Base-by-base conservation (phyloP, 257 asterid genomes). In the Primulina eburnea region DNA sequence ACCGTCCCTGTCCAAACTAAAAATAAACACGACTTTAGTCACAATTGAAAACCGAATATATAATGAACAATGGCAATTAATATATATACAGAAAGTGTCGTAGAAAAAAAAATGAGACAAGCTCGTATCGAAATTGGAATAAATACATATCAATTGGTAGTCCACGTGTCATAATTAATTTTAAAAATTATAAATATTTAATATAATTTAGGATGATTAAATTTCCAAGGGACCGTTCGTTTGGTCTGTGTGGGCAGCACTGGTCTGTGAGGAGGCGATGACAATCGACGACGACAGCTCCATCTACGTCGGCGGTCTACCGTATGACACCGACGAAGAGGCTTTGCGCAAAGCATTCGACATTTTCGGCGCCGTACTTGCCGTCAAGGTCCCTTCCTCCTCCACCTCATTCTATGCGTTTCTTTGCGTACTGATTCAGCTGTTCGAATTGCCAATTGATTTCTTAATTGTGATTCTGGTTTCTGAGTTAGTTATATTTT, bases 261-360 rank as follows among this genome's bases (percentile, higher is more conserved):
- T 33, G 32, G 60, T 4, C 53, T 30, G 71, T n/a, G 34, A 7
- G 68, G 53, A 53, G 59, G 76, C 60, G 67, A 90, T 90, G 97
- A 90, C 95, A 34, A 75, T 87, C 56, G 87, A 90, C 79, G 96
- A 85, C 71, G 76, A 78, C 57, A 80, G 88, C 75, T 88, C 95
- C 55, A 81, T 90, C 33, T 90, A 86, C 82, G 91, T 90, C 17
- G 96, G 97, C 29, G 90, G 90, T 1, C 85, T 90, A 33, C 87
- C 92, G 21, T 85, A 82, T 85, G 91, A 83, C 62, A 70, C 85
- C 71, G 68, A 82, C 35, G 96, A 87, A 68, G 96, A 90, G n/a
- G 77, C 71, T 71, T 88, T 90, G 70, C 88, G 89, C 60, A 69
- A 84, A 71, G 80, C 75, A 57, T 88, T 90, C 75, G 63, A 81